Evolutionary conservation across 371 early-diverging fungal species (phyloP).

Genomic region (Mucor saturninus): DNA sequence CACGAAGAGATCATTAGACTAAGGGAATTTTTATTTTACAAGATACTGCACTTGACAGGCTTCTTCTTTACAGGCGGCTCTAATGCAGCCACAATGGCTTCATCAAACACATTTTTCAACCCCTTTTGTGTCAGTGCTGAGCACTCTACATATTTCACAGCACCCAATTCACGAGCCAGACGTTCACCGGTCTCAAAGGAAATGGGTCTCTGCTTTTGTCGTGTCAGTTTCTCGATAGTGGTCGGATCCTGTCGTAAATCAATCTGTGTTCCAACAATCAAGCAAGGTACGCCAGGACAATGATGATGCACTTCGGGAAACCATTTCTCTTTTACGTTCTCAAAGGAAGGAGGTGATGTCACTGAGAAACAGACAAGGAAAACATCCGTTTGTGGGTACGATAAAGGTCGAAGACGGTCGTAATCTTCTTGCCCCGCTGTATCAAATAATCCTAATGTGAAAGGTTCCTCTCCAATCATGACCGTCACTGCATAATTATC

Average conservation of each 20-base stretch:
- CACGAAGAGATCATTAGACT: too few species aligned
- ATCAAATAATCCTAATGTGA: constrained; percentile 94
- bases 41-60: constrained; percentile 77
- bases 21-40: constrained; percentile 45
- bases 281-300: constrained; percentile 96
- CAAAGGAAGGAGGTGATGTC: constrained; percentile 92
- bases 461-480: constrained; percentile 92
- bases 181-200: constrained; percentile 83
- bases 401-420: constrained; percentile 95
- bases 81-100: constrained; percentile 97
- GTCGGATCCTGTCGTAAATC: constrained; percentile 93
- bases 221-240: constrained; percentile 80
- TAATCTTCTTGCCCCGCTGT: constrained; percentile 99
- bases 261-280: constrained; percentile 96
- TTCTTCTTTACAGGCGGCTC: constrained; percentile 90
- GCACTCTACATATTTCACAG: constrained; percentile 98
- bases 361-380: constrained; percentile 97
- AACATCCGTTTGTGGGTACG: constrained; percentile 93
- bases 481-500: constrained; percentile 99
- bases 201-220: constrained; percentile 88
- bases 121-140: constrained; percentile 96
- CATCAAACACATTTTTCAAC: constrained; percentile 98
- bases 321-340: constrained; percentile 91
- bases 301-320: constrained; percentile 95
- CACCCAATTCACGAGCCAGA: constrained; percentile 88